Percentiles rank a stretch among this genome's conserved stretches.
Evolutionary conservation across 345 rosid species (phyloP).

Genomic region (Lepidium sativum): DNA sequence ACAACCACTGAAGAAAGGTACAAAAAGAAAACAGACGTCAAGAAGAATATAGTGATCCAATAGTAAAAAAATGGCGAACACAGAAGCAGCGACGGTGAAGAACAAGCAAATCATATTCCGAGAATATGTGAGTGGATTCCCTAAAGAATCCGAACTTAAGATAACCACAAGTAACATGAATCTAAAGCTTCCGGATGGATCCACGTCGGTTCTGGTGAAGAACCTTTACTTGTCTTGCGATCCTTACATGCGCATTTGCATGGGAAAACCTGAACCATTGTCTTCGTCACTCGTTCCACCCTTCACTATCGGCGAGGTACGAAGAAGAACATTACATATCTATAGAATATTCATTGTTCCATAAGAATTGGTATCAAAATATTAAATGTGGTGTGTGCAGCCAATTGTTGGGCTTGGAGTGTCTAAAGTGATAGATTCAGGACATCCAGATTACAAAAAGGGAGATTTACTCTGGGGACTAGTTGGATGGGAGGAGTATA

Average conservation of each 20-base stretch:
- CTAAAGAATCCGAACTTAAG: conserved; percentile 21
- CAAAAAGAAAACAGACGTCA: neutral
- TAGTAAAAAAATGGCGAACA: conserved; percentile 4
- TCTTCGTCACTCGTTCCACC: conserved; percentile 5
- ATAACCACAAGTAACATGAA: conserved; percentile 1
- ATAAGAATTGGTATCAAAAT: neutral
- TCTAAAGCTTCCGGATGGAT: conserved; percentile 17
- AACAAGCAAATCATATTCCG: conserved; percentile 31
- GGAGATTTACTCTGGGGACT: conserved; percentile 50
- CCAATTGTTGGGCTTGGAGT: conserved; percentile 48
- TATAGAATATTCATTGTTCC: neutral
- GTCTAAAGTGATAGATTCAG: conserved; percentile 45
- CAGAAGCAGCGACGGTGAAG: conserved; percentile 2
- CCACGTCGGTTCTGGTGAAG: conserved; percentile 30
- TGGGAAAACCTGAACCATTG: conserved; percentile 25
- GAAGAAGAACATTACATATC: neutral
- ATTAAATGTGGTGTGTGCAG: conserved; percentile 25
- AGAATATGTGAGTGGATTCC: conserved; percentile 26
- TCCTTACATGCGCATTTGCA: conserved; percentile 40
- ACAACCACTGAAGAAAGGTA: neutral
- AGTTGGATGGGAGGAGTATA: conserved; percentile 62
- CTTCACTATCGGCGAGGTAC: conserved; percentile 11
- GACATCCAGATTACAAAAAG: conserved; percentile 32
- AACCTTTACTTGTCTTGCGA: conserved; percentile 43
- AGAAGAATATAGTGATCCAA: neutral